Percentiles rank a stretch among this genome's conserved stretches.
Evolutionary conservation across 495 filamentous ascomycete species (phyloP).

Genomic region (Xylaria grammica): DNA sequence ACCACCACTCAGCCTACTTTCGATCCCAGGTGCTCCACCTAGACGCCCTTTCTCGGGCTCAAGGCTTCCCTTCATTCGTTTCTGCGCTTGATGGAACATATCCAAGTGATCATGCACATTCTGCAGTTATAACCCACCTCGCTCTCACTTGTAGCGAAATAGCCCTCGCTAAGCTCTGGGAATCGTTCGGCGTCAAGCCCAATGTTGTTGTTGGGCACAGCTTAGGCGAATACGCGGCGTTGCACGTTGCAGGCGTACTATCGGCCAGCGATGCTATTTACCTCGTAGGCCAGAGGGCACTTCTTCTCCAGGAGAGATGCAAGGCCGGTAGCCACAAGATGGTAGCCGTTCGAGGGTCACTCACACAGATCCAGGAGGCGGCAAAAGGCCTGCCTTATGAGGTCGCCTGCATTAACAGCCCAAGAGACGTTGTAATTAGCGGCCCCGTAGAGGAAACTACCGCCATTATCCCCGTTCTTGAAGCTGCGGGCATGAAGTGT

Average conservation of each 20-base stretch:
- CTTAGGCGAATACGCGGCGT: conserved; percentile 15
- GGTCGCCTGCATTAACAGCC: conserved; percentile 53
- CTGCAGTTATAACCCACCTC: not conserved
- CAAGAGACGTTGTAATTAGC: conserved; percentile 51
- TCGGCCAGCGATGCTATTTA: conserved; percentile 51
- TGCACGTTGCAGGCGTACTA: conserved; percentile 39
- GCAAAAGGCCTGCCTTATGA: conserved; percentile 7
- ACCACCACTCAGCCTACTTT: conserved; percentile 53
- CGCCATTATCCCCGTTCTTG: not conserved
- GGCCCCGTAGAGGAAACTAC: conserved; percentile 34
- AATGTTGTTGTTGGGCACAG: conserved; percentile 4
- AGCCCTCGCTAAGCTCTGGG: conserved; percentile 9
- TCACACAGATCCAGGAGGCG: not conserved
- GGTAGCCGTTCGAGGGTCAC: conserved; percentile 56
- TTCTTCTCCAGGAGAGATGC: conserved; percentile 33
- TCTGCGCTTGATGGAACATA: conserved; percentile 51
- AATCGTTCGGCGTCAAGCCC: conserved; percentile 8
- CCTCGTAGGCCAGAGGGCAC: conserved; percentile 51
- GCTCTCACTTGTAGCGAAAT: not conserved
- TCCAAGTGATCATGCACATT: not conserved
- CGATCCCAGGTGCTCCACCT: no score
- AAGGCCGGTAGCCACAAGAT: conserved; percentile 56
- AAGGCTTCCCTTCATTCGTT: conserved; percentile 61
- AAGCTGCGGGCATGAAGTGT: no score
- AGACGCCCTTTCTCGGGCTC: no score